Evolutionary conservation across 2,329 filamentous ascomycete species (phyloP).

Genomic region (Stagonosporopsis rhizophila): DNA sequence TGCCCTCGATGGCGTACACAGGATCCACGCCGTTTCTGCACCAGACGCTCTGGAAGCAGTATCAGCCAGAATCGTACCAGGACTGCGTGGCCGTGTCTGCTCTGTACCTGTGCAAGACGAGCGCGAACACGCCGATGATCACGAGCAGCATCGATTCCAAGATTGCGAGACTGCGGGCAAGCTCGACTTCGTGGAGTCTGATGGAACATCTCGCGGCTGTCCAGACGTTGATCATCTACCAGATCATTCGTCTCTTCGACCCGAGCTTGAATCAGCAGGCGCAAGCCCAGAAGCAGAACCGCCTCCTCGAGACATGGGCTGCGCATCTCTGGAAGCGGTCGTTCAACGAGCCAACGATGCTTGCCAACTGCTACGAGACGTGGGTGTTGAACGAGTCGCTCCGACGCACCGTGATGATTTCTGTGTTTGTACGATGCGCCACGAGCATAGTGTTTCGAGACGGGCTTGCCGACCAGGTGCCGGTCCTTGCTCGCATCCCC

Average conservation of each 20-base stretch:
- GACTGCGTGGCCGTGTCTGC: conserved; percentile 35
- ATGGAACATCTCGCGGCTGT: conserved; percentile 41
- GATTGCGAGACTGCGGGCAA: conserved; percentile 23
- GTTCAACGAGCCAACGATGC: conserved; percentile 5
- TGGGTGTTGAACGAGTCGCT: conserved; percentile 43
- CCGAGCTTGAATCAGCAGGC: conserved; percentile 24
- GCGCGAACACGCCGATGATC: conserved; percentile 27
- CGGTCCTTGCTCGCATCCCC: conserved; percentile 31
- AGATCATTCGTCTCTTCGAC: conserved; percentile 42
- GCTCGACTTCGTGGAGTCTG: conserved; percentile 29
- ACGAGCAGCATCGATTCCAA: conserved; percentile 30
- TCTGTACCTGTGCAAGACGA: conserved; percentile 35
- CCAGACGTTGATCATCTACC: conserved; percentile 43
- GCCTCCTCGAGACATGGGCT: conserved; percentile 37
- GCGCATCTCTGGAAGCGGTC: conserved; percentile 40
- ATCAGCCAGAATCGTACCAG: conserved; percentile 35
- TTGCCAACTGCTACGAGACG: conserved; percentile 7
- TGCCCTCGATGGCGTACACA: conserved; percentile 31
- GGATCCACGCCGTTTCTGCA: conserved; percentile 37
- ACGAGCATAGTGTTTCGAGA: conserved; percentile 29
- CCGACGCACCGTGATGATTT: conserved; percentile 39
- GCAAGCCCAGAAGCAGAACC: conserved; percentile 27
- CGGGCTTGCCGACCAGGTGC: conserved; percentile 34
- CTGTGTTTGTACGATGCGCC: conserved; percentile 34
- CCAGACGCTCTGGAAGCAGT: conserved; percentile 26